Base-by-base conservation (phyloP, 129 eudicot genomes). In the Tagetes patula region DNA sequence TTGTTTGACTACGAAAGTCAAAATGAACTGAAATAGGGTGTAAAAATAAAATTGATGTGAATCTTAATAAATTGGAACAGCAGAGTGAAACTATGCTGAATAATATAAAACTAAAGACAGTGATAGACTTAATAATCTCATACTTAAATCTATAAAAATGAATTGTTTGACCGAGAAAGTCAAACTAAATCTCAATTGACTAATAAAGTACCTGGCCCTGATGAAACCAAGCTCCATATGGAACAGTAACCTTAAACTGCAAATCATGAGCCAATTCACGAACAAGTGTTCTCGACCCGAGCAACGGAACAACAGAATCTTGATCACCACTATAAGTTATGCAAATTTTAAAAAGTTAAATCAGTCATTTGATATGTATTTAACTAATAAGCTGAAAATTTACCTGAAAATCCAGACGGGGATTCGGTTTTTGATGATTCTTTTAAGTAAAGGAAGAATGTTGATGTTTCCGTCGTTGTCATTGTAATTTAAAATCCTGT, bases 401-500 rank as follows among this genome's bases (percentile, higher is more conserved):
- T 83, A 95, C 99, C 99, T 95, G 88, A 91, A 95, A 79, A 91
- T 75, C 99, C 97, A 95, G 70, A 95, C 87, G 1, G 87, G 90
- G 78, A 91, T 86, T 39, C 14, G 65, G 72, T 82, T 87, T 47
- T 76, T 72, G 59, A 88, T 82, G 76, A 95, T 95, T 78, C 89
- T 80, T 66, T 84, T 88, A 8, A 95, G 91, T 74, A 91, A 71
- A 0, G 99, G 99, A 31, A 95, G 90, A 60, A 95, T 91, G 83
- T 91, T 66, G 68, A 91, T 84, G 78, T 82, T 80, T 46, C 89
- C 97, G 67, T 95, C 99, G 8, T 79, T 69, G 34, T 80, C 81
- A 9, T 34, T 88, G 70, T 90, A 95, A 65, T 86, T 77, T 69
- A 95, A 78, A 60, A 80, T 27, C 37, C 97, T 90, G 85, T 77